Evolutionary conservation across 2,329 filamentous ascomycete species (phyloP), one percentile per base, ranked within the genome.

Genomic region (Whalleya microplaca): DNA sequence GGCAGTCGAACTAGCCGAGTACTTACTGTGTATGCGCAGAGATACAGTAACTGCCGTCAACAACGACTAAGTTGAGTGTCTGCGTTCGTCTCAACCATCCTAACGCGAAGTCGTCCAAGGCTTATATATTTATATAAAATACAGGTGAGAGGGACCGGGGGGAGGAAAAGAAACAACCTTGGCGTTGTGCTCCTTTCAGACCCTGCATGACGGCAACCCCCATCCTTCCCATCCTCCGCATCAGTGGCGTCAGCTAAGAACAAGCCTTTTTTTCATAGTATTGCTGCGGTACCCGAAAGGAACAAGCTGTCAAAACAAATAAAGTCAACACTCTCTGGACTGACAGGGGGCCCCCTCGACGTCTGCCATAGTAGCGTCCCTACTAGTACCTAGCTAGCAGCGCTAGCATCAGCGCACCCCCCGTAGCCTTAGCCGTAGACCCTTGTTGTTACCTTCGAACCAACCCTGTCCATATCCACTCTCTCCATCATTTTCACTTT

Each of bases 201-300:
- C 70, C 70, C 70, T 72, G 70, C 70, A 71, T 72, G 64, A 64
- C 59, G 59, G 57, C 56, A 64, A 60, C 59, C 66, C 55, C 58
- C 56, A 58, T 56, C 52, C 51, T 55, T 37, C 52, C 61, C 63
- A 68, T 68, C 65, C 67, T 69, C 69, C 66, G 67, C 70, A 71
- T 71, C 69, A 69, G 68, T 72, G 69, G 70, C 69, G 69, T 67
- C 64, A 62, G 60, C 66, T 69, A 69, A 64, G 56, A 62, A 61
- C 55, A 61, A 64, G 57, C 56, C 59, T 55, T 63, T 45, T 32
- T 23, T 21, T 45, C 45, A 32, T 32, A 23, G 44, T 42, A 43
- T 16, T 37, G 32, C 32, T 37, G 32, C 32, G 32, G 32, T 37
- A 37, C 32, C 9, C 32, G 32, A 37, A 37, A 37, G 32, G 32